Conservation (phyloP, 2,329 filamentous ascomycete genomes). For the Allantophomopsis lycopodina region DNA sequence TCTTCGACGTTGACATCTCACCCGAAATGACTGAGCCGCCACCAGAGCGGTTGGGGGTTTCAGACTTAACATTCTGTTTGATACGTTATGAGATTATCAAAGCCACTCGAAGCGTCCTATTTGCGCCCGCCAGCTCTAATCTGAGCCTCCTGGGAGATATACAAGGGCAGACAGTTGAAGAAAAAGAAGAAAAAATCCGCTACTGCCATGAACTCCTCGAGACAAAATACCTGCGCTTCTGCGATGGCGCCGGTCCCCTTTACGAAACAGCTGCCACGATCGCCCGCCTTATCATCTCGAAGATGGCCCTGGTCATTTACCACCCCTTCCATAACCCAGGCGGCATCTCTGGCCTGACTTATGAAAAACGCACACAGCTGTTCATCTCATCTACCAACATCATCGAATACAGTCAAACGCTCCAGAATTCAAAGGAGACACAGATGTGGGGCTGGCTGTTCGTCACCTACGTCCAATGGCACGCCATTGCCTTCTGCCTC, state of each 20-base stretch:
- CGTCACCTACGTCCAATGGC: constrained; percentile 27
- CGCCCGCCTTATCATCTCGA: constrained; percentile 22
- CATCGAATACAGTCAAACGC: constrained; percentile 23
- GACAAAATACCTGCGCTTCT: constrained; percentile 17
- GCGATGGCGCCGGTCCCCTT: constrained; percentile 26
- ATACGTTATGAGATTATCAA: constrained; percentile 20
- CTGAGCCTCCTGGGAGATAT: not conserved
- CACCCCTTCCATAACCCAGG: constrained; percentile 12
- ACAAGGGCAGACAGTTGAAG: constrained; percentile 1
- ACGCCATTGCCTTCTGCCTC: constrained; percentile 27
- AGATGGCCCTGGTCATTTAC: constrained; percentile 23
- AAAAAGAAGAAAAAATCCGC: constrained; percentile 17
- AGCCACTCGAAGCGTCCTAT: constrained; percentile 11
- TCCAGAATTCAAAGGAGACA: constrained; percentile 21
- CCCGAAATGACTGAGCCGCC: constrained; percentile 16
- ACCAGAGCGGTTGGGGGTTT: constrained; percentile 15
- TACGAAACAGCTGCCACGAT: constrained; percentile 34
- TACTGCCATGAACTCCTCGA: constrained; percentile 16
- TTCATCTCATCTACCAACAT: constrained; percentile 24
- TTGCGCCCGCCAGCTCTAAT: constrained; percentile 4
- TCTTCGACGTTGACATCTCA: constrained; percentile 32
- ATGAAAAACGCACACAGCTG: constrained; percentile 16
- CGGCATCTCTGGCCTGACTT: constrained; percentile 4
- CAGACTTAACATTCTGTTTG: constrained; percentile 23
- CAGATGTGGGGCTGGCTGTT: constrained; percentile 27